phyloP scores from a whole-genome alignment of 2,329 filamentous ascomycete species.

The Aspergillus nomiae region DNA sequence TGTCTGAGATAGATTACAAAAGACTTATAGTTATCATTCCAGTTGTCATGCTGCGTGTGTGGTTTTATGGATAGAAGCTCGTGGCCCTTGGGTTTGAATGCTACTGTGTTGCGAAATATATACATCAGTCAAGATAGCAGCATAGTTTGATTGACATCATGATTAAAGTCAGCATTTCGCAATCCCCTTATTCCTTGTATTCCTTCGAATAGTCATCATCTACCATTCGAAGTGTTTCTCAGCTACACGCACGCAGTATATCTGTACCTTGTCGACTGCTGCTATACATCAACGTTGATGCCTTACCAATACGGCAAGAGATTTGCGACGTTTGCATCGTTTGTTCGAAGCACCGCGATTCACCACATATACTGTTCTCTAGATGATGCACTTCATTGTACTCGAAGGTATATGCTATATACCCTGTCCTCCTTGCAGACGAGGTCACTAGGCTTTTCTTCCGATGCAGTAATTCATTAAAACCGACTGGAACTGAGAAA shows the following conservation, averaged over 20 bases:
- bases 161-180: neutral
- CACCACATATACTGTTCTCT: neutral
- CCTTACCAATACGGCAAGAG: slow-evolving; percentile 1
- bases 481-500: neutral
- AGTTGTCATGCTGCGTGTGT: no score
- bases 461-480: neutral
- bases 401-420: neutral
- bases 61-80: neutral
- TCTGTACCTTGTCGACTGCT: neutral
- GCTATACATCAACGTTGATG: neutral
- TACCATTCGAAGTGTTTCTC: neutral
- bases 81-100: neutral
- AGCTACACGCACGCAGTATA: neutral
- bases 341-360: neutral
- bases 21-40: neutral
- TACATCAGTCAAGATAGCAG: neutral
- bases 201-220: neutral
- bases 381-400: neutral
- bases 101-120: neutral
- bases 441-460: neutral
- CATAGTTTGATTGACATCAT: neutral
- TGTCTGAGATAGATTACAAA: no score
- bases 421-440: neutral
- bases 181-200: neutral
- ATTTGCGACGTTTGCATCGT: slow-evolving; percentile 6